Evolutionary conservation across 495 filamentous ascomycete genomes (phyloP).

Genomic region (Glonium stellatum): DNA sequence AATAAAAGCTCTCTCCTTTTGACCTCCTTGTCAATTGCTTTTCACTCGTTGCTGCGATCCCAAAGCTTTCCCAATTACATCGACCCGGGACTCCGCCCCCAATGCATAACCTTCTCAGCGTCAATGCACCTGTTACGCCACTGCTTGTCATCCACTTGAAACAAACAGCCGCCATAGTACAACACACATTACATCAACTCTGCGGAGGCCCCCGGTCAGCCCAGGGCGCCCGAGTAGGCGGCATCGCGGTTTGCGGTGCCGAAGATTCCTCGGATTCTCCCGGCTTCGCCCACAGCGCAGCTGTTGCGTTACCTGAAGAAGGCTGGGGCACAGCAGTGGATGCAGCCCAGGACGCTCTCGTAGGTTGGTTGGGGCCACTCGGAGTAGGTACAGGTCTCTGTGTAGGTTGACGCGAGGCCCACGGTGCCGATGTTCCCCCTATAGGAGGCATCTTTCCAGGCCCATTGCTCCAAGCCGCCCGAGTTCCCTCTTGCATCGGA

Average conservation of each 20-base stretch:
- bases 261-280: slow-evolving; percentile 4
- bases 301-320: slow-evolving; percentile 15
- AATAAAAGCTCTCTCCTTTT: too few relatives aligned
- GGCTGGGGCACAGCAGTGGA: slow-evolving; percentile 14
- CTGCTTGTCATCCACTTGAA: not conserved
- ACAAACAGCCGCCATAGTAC: not conserved
- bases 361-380: slow-evolving; percentile 22
- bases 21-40: too few relatives aligned
- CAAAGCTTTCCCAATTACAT: too few relatives aligned
- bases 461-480: slow-evolving; percentile 45
- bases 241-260: slow-evolving; percentile 5
- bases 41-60: too few relatives aligned
- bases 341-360: slow-evolving; percentile 41
- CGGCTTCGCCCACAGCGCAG: slow-evolving; percentile 23
- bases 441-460: slow-evolving; percentile 11
- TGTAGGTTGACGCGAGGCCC: slow-evolving; percentile 43
- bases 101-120: too few relatives aligned
- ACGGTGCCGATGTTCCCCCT: slow-evolving; percentile 41
- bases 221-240: slow-evolving; percentile 19
- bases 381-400: slow-evolving; percentile 34
- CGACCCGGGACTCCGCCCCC: too few relatives aligned
- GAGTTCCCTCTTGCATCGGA: slow-evolving; percentile 23
- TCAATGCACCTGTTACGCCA: too few relatives aligned
- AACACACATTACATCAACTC: not conserved
- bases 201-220: slow-evolving; percentile 12